These are phyloP conservation scores for Lepidium africanum DNA, from an alignment of 345 rosid genomes.

Conservation along the genomic window DNA sequence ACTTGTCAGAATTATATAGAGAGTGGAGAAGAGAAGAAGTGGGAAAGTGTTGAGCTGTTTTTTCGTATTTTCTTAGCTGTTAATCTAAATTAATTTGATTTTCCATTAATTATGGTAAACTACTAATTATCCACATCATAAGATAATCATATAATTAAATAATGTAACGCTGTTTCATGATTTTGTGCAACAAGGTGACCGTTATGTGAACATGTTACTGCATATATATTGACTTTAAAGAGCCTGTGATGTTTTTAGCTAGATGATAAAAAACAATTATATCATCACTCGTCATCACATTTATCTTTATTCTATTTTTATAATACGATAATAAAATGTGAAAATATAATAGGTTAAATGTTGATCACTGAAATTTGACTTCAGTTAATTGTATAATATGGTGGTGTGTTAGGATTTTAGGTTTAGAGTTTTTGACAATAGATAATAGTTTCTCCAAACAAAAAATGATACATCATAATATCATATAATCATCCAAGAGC, in stretches of 20 bases:
- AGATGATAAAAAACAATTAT: not conserved
- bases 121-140: conserved; percentile 23
- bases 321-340: not conserved
- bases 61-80: conserved; percentile 21
- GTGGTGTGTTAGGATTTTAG: too few species aligned
- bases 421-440: too few species aligned
- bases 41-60: conserved; percentile 19
- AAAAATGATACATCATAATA: too few species aligned
- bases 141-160: conserved; percentile 14
- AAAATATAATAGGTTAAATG: not conserved
- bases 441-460: too few species aligned
- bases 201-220: conserved; percentile 20
- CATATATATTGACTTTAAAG: conserved; percentile 5
- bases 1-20: conserved; percentile 18
- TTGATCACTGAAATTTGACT: too few species aligned
- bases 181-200: conserved; percentile 17
- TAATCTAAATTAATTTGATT: not conserved
- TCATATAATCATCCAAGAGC: too few species aligned
- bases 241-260: not conserved
- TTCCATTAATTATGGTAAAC: not conserved
- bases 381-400: too few species aligned
- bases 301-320: not conserved
- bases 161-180: conserved; percentile 10
- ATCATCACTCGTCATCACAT: not conserved
- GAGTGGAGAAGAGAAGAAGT: not conserved